A percentile compares a stretch with the other conserved stretches of the same genome.
These are phyloP conservation scores for Prosopis cineraria DNA, from an alignment of 306 rosid genomes.

Conservation along the genomic window DNA sequence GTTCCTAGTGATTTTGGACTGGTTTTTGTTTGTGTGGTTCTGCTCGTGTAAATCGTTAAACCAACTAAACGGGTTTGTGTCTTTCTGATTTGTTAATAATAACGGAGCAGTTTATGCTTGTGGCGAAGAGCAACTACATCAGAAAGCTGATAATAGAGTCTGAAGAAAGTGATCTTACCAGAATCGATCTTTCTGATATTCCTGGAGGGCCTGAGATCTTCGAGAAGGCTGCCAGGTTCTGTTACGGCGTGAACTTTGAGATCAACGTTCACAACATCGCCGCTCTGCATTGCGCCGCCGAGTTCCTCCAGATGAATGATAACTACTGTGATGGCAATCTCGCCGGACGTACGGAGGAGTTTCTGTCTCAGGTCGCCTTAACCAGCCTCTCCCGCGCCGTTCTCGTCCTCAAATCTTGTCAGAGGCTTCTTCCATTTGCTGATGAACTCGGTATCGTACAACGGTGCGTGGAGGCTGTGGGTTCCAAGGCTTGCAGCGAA, in stretches of 20 bases:
- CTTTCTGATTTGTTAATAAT: not conserved
- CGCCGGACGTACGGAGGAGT: constrained; percentile 69
- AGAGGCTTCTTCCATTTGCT: constrained; percentile 57
- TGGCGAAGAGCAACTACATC: constrained; percentile 83
- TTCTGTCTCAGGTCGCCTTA: constrained; percentile 68
- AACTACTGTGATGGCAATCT: constrained; percentile 71
- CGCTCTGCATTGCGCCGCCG: constrained; percentile 78
- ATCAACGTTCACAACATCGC: constrained; percentile 79
- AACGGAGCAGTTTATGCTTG: constrained; percentile 70
- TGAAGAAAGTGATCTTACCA: constrained; percentile 59
- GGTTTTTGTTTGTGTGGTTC: constrained; percentile 11
- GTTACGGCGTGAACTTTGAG: constrained; percentile 90
- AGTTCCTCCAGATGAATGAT: constrained; percentile 79
- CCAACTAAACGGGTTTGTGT: not conserved
- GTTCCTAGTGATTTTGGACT: too few relatives aligned
- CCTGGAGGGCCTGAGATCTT: constrained; percentile 90
- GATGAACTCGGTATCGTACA: constrained; percentile 51
- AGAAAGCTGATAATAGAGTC: constrained; percentile 73
- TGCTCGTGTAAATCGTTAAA: not conserved
- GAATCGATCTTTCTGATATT: constrained; percentile 59
- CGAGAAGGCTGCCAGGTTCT: constrained; percentile 91
- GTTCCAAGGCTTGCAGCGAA: constrained; percentile 64
- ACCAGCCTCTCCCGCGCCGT: constrained; percentile 62
- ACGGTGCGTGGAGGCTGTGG: constrained; percentile 57
- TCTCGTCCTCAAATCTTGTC: constrained; percentile 69